Base-by-base conservation (phyloP, 2,329 filamentous ascomycete genomes). In the Parascedosporium putredinis region DNA sequence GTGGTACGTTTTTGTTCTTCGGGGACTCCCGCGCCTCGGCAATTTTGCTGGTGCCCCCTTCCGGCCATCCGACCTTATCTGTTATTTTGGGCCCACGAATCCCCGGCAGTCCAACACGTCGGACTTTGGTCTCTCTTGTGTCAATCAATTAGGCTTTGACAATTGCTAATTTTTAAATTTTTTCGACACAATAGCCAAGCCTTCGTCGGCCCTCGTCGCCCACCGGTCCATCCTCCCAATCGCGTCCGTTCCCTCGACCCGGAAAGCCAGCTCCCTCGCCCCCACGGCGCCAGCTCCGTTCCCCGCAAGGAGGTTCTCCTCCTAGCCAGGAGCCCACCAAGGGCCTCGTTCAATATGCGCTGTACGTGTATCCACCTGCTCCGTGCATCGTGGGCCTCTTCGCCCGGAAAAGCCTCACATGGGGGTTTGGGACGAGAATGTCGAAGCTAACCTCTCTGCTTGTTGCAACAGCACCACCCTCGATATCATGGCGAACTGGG, bases 401-500 rank as follows among this genome's bases (percentile, higher is more conserved):
- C 23, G 12, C 42, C 9, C 42, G n/a, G 10, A 27, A 45, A 25
- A 20, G 42, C 25, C 42, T 27, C 42, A 45, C 2, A 3, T 23
- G 24, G 7, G 6, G 8, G 10, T 12, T 18, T 7, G 42, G 14
- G 22, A 10, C 42, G 42, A n/a, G 27, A 14, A 18, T 25, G n/a
- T 23, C 20, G 4, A 4, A 29, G 9, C 42, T 45, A 4, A n/a
- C 4, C 31, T 20, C 34, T 9, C 45, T 4, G 20, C 25, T 10
- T 10, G 16, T 7, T 9, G 9, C 8, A 25, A 18, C 58, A 89
- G 84, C 55, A 88, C 86, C 50, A 85, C 85, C 5, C 76, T 89
- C 62, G 88, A 94, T 64, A 76, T 84, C 62, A 76, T 93, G 55
- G 72, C 84, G 67, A 91, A 90, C 72, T 94, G 88, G 88, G 84